phyloP scores from a whole-genome alignment of 1,284 basidiomycete genomes.

The Cystobasidium sp. region DNA sequence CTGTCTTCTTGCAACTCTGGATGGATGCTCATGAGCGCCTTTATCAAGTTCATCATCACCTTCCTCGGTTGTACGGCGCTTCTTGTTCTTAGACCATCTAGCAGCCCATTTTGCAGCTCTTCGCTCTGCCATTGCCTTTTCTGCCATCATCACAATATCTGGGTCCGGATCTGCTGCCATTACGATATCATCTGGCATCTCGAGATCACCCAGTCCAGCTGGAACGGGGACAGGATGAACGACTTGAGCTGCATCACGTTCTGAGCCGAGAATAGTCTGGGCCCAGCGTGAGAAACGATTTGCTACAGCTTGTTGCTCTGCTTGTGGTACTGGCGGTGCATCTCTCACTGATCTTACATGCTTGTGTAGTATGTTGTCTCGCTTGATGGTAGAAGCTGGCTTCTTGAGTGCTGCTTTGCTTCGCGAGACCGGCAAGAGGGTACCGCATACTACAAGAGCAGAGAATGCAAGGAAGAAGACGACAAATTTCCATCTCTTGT shows the following conservation, averaged over 20 bases:
- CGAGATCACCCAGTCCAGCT: slow-evolving; percentile 35
- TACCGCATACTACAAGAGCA: slow-evolving; percentile 28
- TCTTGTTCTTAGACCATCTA: slow-evolving; percentile 29
- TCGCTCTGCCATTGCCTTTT: slow-evolving; percentile 23
- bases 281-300: slow-evolving; percentile 36
- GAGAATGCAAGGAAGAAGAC: slow-evolving; percentile 40
- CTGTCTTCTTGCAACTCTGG: slow-evolving; percentile 26
- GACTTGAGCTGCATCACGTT: background rate
- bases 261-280: slow-evolving; percentile 7
- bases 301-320: slow-evolving; percentile 10
- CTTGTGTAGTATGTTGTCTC: background rate
- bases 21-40: slow-evolving; percentile 31
- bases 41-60: slow-evolving; percentile 14
- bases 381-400: background rate
- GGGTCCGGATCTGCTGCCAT: slow-evolving; percentile 27
- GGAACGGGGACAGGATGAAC: slow-evolving; percentile 4
- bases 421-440: slow-evolving; percentile 16
- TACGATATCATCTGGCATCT: slow-evolving; percentile 13
- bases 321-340: background rate
- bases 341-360: slow-evolving; percentile 10
- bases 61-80: slow-evolving; percentile 9
- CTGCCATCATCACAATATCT: slow-evolving; percentile 10
- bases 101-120: slow-evolving; percentile 31
- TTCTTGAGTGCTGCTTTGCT: background rate
- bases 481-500: slow-evolving; percentile 34